phyloP scores from a whole-genome alignment of 345 rosid genomes.

The Lepidium didymum region DNA sequence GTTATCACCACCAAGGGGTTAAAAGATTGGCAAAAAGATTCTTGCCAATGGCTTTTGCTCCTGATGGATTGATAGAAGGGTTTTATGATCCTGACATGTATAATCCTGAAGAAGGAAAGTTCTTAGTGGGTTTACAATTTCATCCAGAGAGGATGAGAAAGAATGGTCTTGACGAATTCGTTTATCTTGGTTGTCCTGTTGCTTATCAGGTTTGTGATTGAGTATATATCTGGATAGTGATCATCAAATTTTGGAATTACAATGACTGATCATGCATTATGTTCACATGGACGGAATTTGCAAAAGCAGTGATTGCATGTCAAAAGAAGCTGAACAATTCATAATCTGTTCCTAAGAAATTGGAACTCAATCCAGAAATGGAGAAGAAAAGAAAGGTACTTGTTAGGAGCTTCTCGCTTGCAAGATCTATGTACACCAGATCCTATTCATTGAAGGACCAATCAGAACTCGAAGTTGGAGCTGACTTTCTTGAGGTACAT shows the following conservation, averaged over 20 bases:
- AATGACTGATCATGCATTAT: neutral
- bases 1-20: conserved; percentile 92
- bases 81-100: conserved; percentile 79
- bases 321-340: conserved; percentile 56
- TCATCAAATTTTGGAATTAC: neutral
- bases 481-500: conserved; percentile 73
- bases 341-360: conserved; percentile 31
- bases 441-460: conserved; percentile 34
- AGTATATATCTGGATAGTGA: neutral
- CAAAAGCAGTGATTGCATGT: conserved; percentile 63
- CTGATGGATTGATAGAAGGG: conserved; percentile 84
- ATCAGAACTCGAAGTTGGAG: conserved; percentile 53
- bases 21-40: conserved; percentile 64
- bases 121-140: conserved; percentile 79
- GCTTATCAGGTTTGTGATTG: conserved; percentile 59
- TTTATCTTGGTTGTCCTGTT: conserved; percentile 71
- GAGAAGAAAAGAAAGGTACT: conserved; percentile 56
- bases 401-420: conserved; percentile 64
- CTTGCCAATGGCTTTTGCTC: conserved; percentile 73
- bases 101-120: conserved; percentile 70
- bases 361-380: conserved; percentile 46
- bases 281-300: conserved; percentile 41
- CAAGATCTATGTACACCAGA: conserved; percentile 43
- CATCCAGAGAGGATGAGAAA: conserved; percentile 84
- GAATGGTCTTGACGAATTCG: conserved; percentile 47